Percentiles rank a stretch among this genome's conserved stretches.
These are phyloP conservation scores for Calonectria montana DNA, from an alignment of 2,329 filamentous ascomycete genomes.

Conservation along the genomic window DNA sequence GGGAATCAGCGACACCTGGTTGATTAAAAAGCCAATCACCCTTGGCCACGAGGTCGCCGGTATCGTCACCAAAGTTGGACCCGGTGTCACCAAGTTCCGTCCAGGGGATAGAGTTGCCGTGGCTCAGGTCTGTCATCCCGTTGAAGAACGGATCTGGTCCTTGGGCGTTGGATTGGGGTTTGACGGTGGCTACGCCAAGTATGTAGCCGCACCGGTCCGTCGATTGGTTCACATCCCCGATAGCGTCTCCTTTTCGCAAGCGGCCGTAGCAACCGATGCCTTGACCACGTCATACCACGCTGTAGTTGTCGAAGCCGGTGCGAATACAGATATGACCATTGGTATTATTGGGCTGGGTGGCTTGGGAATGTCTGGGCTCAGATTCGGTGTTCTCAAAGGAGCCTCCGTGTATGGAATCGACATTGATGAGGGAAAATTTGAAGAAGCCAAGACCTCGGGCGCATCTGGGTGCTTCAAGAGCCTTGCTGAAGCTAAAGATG, in stretches of 20 bases:
- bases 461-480: constrained; percentile 4
- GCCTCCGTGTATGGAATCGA: constrained; percentile 19
- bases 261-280: constrained; percentile 17
- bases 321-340: not conserved
- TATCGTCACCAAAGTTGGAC: constrained; percentile 4
- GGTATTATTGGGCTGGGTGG: constrained; percentile 17
- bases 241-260: constrained; percentile 9
- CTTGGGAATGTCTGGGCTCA: constrained; percentile 6
- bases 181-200: constrained; percentile 22
- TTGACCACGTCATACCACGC: constrained; percentile 18
- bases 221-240: constrained; percentile 9
- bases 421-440: constrained; percentile 11
- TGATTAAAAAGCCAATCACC: constrained; percentile 10
- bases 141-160: not conserved
- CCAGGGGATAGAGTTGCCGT: constrained; percentile 17
- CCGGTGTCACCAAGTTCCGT: not conserved
- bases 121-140: not conserved
- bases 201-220: not conserved
- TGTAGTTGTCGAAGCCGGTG: not conserved
- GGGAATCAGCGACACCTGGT: not conserved
- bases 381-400: not conserved
- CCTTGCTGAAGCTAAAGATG: not conserved
- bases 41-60: constrained; percentile 21
- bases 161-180: constrained; percentile 7
- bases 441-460: not conserved